Evolutionary conservation across 2,329 filamentous ascomycete genomes (phyloP).

Genomic region (Fusarium nurragi): DNA sequence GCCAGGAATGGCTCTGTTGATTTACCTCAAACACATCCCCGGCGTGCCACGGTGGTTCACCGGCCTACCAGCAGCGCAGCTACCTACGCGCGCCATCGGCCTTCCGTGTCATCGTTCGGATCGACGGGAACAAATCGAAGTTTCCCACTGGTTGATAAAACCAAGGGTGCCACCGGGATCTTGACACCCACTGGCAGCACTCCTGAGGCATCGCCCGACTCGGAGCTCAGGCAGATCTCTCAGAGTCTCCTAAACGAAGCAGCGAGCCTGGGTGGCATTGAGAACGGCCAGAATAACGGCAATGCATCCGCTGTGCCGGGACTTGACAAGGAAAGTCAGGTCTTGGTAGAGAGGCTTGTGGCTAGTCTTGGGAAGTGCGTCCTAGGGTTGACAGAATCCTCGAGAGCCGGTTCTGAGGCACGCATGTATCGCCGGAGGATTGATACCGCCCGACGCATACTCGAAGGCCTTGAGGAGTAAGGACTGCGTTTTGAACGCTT

Average conservation of each 20-base stretch:
- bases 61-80: slow-evolving; percentile 43
- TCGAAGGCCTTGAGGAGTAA: slow-evolving; percentile 72
- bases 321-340: slow-evolving; percentile 65
- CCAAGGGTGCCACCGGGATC: slow-evolving; percentile 57
- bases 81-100: slow-evolving; percentile 46
- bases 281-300: slow-evolving; percentile 41
- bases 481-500: neutral
- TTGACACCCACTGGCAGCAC: slow-evolving; percentile 49
- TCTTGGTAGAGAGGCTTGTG: slow-evolving; percentile 68
- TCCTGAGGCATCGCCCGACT: slow-evolving; percentile 60
- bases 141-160: slow-evolving; percentile 68
- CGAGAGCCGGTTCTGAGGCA: slow-evolving; percentile 65
- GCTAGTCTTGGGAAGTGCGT: slow-evolving; percentile 69
- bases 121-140: slow-evolving; percentile 69
- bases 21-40: slow-evolving; percentile 29
- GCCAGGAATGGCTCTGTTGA: slow-evolving; percentile 43
- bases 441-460: slow-evolving; percentile 75
- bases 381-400: slow-evolving; percentile 64
- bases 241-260: slow-evolving; percentile 61
- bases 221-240: slow-evolving; percentile 58
- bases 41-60: slow-evolving; percentile 55
- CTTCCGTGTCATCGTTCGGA: slow-evolving; percentile 66
- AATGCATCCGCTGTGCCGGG: slow-evolving; percentile 56
- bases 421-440: slow-evolving; percentile 75
- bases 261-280: slow-evolving; percentile 53